Evolutionary conservation across 768 basidiomycete genomes (phyloP), one percentile per base, ranked within the genome.

Genomic region (Pleurotus tuoliensis): DNA sequence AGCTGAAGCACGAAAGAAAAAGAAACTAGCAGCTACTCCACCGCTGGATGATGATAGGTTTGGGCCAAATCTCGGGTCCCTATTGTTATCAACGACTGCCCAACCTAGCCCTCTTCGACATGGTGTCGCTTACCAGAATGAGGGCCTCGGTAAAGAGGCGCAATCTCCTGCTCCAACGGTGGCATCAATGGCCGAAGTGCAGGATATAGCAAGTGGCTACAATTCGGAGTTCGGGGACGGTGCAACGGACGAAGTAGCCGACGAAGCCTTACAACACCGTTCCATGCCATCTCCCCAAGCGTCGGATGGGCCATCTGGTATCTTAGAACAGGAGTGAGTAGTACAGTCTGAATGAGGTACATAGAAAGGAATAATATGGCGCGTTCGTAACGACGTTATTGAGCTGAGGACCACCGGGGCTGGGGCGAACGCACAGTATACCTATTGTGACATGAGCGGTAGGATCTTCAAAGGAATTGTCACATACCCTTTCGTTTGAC

Each of bases 401-500:
- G 18, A 16, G 22, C 13, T n/a, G 46, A 47, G 9, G 46, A 25
- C 56, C 56, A 57, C 16, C 47, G 47, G 24, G 78, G 81, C 24
- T 74, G 70, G 38, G 79, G 83, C 12, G 72, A 69, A 46, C 66
- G 68, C 45, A 78, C 70, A 34, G 65, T 50, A 63, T 83, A 83
- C 46, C 82, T 83, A 57, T 20, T 30, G 44, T 30, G 5, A 34
- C 9, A 34, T 16, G 37, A 41, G 16, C 53, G 38, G 25, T 46
- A 48, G 55, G 54, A 25, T 44, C 60, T 40, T 34, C 41, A 20
- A 24, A 55, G 44, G 45, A 55, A 40, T 20, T 27, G 5, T 5
- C 5, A 58, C n/a, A 45, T 68, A 94, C 89, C 88, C 85, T 60
- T 85, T 79, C 20, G 93, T 98, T 58, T 84, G 79, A 5, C 96